A percentile compares a stretch with the other conserved stretches of the same genome.
phyloP scores from a whole-genome alignment of 495 filamentous ascomycete genomes.

The Oidiodendron maius region DNA sequence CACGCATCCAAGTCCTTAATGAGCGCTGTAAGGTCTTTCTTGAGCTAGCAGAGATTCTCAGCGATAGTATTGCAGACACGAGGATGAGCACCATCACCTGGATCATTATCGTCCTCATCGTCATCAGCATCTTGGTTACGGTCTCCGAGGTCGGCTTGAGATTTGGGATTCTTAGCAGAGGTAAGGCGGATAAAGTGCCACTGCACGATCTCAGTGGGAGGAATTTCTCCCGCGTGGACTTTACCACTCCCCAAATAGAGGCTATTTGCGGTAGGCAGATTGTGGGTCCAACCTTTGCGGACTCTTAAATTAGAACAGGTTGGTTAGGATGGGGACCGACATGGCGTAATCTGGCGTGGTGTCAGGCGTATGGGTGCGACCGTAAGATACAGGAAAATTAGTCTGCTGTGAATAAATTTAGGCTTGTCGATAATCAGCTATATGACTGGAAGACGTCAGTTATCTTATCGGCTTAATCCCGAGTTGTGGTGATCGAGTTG shows the following conservation, averaged over 20 bases:
- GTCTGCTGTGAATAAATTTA: too few relatives aligned
- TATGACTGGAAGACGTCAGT: too few relatives aligned
- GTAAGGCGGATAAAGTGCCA: conserved; percentile 27
- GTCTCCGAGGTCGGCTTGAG: conserved; percentile 82
- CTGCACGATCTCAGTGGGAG: conserved; percentile 30
- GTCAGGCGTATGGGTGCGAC: too few relatives aligned
- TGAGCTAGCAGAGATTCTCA: conserved; percentile 91
- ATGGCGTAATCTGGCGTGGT: too few relatives aligned
- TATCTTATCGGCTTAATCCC: too few relatives aligned
- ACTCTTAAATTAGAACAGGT: conserved; percentile 17
- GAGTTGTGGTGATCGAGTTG: too few relatives aligned
- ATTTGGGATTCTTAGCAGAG: conserved; percentile 66
- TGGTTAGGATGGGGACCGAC: too few relatives aligned
- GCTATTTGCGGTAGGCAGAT: conserved; percentile 40
- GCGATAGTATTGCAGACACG: conserved; percentile 84
- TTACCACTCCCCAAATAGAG: conserved; percentile 33
- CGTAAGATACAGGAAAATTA: too few relatives aligned
- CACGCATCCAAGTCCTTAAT: conserved; percentile 89
- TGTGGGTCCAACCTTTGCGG: conserved; percentile 36
- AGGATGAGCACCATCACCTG: conserved; percentile 93
- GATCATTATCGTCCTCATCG: conserved; percentile 95
- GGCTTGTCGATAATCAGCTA: too few relatives aligned
- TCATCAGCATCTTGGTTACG: conserved; percentile 86
- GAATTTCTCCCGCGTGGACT: conserved; percentile 14
- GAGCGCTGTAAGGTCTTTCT: conserved; percentile 95